A percentile compares a stretch with the other conserved stretches of the same genome.
phyloP scores from a whole-genome alignment of 805 yeast species.

The Cyberlindnera xylosilytica region DNA sequence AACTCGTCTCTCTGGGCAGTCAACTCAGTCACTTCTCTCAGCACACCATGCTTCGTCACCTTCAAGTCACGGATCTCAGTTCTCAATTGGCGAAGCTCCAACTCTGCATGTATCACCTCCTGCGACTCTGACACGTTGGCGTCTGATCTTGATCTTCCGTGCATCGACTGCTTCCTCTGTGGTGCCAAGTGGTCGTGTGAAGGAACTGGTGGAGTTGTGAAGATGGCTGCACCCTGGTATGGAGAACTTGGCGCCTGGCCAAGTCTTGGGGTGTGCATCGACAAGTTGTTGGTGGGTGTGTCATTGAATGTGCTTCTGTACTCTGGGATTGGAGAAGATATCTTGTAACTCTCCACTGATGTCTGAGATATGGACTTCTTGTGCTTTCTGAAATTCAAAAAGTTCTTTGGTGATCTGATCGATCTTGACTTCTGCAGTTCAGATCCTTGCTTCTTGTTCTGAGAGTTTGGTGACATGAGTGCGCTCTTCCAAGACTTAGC shows the following conservation, averaged over 20 bases:
- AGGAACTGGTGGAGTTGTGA: conserved; percentile 29
- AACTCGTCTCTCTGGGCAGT: conserved; percentile 44
- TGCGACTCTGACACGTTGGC: conserved; percentile 13
- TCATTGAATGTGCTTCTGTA: conserved; percentile 10
- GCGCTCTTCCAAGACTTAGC: conserved; percentile 10
- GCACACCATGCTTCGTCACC: conserved; percentile 39
- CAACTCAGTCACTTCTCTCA: conserved; percentile 51
- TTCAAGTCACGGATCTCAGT: conserved; percentile 40
- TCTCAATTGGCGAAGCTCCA: conserved; percentile 39
- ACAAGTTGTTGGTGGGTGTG: background rate
- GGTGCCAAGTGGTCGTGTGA: conserved; percentile 2
- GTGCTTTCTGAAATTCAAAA: conserved; percentile 25
- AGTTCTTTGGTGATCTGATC: conserved; percentile 27
- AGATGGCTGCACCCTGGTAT: conserved; percentile 24
- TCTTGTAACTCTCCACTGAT: conserved; percentile 22
- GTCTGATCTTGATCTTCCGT: conserved; percentile 19
- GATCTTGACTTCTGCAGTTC: conserved; percentile 18
- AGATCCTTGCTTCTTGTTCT: conserved; percentile 2
- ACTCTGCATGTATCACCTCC: conserved; percentile 28
- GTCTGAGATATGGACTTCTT: conserved; percentile 26
- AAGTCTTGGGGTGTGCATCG: conserved; percentile 16
- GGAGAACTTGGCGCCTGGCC: conserved; percentile 13
- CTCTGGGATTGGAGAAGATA: conserved; percentile 25
- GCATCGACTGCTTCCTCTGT: conserved; percentile 12
- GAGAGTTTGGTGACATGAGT: conserved; percentile 12